phyloP scores from a whole-genome alignment of 2,329 filamentous ascomycete species.

The Fusarium penzigii region DNA sequence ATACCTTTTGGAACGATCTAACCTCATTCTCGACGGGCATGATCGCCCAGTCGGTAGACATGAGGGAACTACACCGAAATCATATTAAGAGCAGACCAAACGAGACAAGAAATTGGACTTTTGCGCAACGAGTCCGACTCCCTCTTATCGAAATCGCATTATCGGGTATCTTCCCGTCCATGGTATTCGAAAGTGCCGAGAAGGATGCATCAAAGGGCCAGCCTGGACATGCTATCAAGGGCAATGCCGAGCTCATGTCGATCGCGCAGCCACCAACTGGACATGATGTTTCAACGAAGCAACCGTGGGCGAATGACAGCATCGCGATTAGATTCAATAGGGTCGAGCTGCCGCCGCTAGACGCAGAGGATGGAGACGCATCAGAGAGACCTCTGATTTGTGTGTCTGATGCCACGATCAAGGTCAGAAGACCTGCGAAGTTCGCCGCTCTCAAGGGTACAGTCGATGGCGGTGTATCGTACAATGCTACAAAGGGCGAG shows the following conservation, averaged over 20 bases:
- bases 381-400: constrained; percentile 34
- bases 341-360: constrained; percentile 32
- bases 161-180: constrained; percentile 44
- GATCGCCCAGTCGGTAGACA: constrained; percentile 52
- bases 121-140: constrained; percentile 46
- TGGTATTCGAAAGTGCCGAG: constrained; percentile 30
- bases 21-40: constrained; percentile 52
- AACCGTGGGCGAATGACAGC: constrained; percentile 59
- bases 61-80: constrained; percentile 48
- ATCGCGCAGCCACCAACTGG: constrained; percentile 24
- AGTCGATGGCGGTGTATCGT: constrained; percentile 59
- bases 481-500: constrained; percentile 58
- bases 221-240: constrained; percentile 2
- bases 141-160: constrained; percentile 52
- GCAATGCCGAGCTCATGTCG: constrained; percentile 22
- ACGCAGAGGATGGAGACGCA: constrained; percentile 3
- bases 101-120: constrained; percentile 37
- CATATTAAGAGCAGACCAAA: constrained; percentile 42
- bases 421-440: constrained; percentile 53
- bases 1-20: constrained; percentile 54
- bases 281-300: constrained; percentile 26
- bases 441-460: constrained; percentile 56
- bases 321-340: constrained; percentile 60
- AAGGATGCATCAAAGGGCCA: constrained; percentile 12
- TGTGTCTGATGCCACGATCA: constrained; percentile 55